Evolutionary conservation across 495 filamentous ascomycete genomes (phyloP).

Genomic region (Tricharina praecox): DNA sequence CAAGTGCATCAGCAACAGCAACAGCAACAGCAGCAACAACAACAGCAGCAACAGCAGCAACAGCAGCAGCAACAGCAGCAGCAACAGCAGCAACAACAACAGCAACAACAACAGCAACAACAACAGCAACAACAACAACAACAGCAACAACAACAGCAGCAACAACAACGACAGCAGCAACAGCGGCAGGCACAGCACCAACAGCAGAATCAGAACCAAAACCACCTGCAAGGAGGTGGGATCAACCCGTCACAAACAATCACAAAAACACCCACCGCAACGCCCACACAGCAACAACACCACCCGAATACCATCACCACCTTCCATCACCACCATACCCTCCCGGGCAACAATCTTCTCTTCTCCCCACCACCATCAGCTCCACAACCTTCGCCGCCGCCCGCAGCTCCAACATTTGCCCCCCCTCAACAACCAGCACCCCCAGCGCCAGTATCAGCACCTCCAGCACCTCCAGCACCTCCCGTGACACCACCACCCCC

Average conservation of each 20-base stretch:
- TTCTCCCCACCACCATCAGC: conserved; percentile 1
- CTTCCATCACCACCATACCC: not conserved
- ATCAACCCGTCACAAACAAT: conserved; percentile 1
- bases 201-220: conserved; percentile 4
- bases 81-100: not conserved
- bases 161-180: not conserved
- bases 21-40: not conserved
- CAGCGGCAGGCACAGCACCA: not conserved
- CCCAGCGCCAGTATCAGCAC: not conserved
- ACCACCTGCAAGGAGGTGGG: not conserved
- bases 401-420: not conserved
- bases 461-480: not conserved
- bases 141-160: not conserved
- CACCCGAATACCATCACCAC: not conserved
- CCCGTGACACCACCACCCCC: not conserved
- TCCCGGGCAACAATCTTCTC: not conserved
- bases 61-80: not conserved
- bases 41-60: not conserved
- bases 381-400: not conserved
- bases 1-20: not conserved
- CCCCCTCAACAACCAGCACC: not conserved
- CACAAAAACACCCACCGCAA: not conserved
- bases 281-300: not conserved
- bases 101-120: not conserved
- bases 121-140: not conserved